Evolutionary conservation across 208 protist genomes (phyloP).

Genomic region (Wallacemonas collosoma): DNA sequence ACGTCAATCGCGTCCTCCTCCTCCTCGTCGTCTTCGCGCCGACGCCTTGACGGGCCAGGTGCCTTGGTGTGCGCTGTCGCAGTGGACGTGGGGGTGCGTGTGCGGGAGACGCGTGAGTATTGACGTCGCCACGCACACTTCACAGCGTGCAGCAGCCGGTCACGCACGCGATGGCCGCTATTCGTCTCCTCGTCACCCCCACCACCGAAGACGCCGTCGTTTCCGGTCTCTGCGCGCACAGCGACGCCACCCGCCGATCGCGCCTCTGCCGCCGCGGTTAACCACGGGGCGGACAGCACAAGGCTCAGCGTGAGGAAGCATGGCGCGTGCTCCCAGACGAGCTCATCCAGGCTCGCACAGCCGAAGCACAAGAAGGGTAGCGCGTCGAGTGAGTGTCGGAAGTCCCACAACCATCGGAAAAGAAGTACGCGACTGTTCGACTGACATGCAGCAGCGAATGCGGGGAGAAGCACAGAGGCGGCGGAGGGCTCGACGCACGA

Average conservation of each 20-base stretch:
- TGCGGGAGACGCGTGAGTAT: not conserved
- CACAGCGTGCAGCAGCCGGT: not conserved
- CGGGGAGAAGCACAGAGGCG: constrained; percentile 4
- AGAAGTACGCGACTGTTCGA: constrained; percentile 43
- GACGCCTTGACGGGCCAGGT: no score
- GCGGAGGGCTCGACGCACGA: no score
- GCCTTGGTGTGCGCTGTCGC: no score
- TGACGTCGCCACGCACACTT: not conserved
- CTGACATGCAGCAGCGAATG: constrained; percentile 38
- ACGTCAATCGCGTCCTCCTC: no score
- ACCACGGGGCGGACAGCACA: constrained; percentile 36
- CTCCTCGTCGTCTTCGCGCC: no score
- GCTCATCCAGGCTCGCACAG: constrained; percentile 29
- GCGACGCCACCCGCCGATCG: no score
- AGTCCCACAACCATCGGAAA: constrained; percentile 72
- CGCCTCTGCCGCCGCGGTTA: no score
- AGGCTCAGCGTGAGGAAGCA: constrained; percentile 51
- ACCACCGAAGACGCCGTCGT: not conserved
- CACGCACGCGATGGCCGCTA: not conserved
- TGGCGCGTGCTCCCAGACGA: constrained; percentile 29
- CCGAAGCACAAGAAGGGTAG: constrained; percentile 70
- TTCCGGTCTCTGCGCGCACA: no score
- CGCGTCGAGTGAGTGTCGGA: constrained; percentile 60
- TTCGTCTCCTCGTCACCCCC: not conserved
- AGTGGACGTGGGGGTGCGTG: no score